Evolutionary conservation across 352 stramenopile species (phyloP).

Genomic region (Globisporangium heterothallicum): DNA sequence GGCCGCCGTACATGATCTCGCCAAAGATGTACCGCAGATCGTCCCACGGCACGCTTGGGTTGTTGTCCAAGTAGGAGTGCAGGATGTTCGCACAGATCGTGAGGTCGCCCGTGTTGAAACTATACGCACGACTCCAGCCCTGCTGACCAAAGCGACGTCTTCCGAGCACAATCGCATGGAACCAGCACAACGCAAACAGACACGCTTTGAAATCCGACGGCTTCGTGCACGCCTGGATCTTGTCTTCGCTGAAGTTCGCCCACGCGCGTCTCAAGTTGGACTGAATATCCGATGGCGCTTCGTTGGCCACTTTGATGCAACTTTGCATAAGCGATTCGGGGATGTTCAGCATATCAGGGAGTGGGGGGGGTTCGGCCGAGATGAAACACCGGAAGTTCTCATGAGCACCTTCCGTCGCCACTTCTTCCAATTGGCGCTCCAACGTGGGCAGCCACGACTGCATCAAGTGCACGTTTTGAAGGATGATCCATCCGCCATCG

Average conservation of each 20-base stretch:
- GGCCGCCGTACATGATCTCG: constrained; percentile 96
- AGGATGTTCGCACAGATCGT: constrained; percentile 95
- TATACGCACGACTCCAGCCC: constrained; percentile 92
- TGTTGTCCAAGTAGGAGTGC: constrained; percentile 92
- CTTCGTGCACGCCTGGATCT: constrained; percentile 83
- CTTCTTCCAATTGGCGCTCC: constrained; percentile 90
- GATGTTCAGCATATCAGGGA: constrained; percentile 95
- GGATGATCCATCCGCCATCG: constrained; percentile 92
- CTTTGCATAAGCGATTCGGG: constrained; percentile 94
- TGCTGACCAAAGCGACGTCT: constrained; percentile 91
- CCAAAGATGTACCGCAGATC: constrained; percentile 95
- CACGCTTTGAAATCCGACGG: constrained; percentile 91
- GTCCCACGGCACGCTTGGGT: constrained; percentile 90
- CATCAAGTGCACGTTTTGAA: constrained; percentile 96
- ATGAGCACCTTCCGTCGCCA: constrained; percentile 85
- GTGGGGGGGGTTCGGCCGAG: constrained; percentile 89
- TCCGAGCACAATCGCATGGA: constrained; percentile 93
- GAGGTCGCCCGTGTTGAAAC: constrained; percentile 94
- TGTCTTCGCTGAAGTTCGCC: constrained; percentile 92
- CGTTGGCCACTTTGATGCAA: constrained; percentile 95
- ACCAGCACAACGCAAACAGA: constrained; percentile 94
- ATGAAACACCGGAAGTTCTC: constrained; percentile 96
- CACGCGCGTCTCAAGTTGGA: constrained; percentile 92
- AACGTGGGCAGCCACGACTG: constrained; percentile 93
- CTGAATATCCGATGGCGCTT: constrained; percentile 94